phyloP scores from a whole-genome alignment of 2,329 filamentous ascomycete genomes.

The Cadophora sp. region DNA sequence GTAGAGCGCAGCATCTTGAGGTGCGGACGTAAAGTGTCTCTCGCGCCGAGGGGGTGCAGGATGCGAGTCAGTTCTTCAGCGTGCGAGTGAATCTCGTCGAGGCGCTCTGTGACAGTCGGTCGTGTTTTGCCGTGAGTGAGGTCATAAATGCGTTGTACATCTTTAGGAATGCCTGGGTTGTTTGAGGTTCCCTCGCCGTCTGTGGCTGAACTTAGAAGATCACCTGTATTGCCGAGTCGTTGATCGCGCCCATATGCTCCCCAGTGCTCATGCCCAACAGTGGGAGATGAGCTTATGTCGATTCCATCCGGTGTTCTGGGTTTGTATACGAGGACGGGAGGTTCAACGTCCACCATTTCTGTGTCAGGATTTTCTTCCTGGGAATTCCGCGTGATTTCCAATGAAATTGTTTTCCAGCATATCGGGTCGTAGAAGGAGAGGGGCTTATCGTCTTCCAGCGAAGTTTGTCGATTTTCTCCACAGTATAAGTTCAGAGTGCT shows the following conservation, averaged over 20 bases:
- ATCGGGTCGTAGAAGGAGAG: slow-evolving; percentile 1
- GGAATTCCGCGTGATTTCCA: slow-evolving; percentile 10
- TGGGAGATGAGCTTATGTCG: background rate
- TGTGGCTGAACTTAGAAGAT: background rate
- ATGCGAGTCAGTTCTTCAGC: background rate
- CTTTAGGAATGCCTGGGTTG: background rate
- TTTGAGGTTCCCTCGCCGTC: background rate
- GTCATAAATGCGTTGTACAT: slow-evolving; percentile 15
- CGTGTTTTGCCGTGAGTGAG: background rate
- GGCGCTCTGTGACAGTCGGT: slow-evolving; percentile 20
- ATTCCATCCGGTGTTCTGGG: background rate
- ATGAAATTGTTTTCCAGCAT: slow-evolving; percentile 5
- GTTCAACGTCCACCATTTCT: background rate
- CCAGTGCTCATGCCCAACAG: background rate
- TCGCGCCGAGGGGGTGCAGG: slow-evolving; percentile 9
- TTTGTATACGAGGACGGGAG: background rate
- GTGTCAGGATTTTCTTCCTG: background rate
- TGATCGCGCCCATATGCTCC: background rate
- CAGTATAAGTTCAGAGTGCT: slow-evolving; percentile 26
- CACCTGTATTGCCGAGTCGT: background rate
- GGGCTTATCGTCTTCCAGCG: slow-evolving; percentile 16
- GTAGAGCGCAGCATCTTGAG: background rate
- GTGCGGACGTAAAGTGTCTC: slow-evolving; percentile 10
- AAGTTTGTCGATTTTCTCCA: slow-evolving; percentile 10
- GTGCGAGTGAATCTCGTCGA: slow-evolving; percentile 1